Conservation (phyloP, 371 early-diverging fungal genomes). For the Cladochytrium tenue region DNA sequence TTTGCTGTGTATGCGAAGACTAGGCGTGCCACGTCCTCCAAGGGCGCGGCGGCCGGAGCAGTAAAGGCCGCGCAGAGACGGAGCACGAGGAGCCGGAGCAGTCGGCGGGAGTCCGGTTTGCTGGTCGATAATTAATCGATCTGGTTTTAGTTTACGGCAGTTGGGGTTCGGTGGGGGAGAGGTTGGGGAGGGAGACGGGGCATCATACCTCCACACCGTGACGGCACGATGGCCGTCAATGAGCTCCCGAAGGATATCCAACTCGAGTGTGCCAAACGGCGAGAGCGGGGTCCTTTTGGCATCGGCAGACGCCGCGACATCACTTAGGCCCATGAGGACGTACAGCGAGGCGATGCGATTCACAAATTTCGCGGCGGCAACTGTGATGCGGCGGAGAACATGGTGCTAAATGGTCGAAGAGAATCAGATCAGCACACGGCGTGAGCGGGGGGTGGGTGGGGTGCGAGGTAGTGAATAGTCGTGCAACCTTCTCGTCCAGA, state of each 20-base stretch:
- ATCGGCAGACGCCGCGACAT: background rate
- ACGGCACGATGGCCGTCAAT: slow-evolving; percentile 13
- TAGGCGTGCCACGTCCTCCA: slow-evolving; percentile 6
- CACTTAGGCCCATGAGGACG: slow-evolving; percentile 17
- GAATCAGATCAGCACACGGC: too few species aligned
- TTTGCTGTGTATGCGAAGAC: too few species aligned
- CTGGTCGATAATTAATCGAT: slow-evolving; percentile 4
- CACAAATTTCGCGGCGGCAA: background rate
- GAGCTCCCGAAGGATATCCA: background rate
- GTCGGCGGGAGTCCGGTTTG: slow-evolving; percentile 11
- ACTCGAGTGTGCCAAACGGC: background rate
- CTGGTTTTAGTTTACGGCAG: too few species aligned
- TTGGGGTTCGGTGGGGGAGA: too few species aligned
- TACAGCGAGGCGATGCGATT: slow-evolving; percentile 16
- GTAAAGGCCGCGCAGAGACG: background rate
- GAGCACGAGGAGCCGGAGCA: slow-evolving; percentile 16
- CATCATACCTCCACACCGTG: slow-evolving; percentile 27
- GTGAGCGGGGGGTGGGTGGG: too few species aligned
- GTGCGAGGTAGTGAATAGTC: too few species aligned
- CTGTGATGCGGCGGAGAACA: background rate
- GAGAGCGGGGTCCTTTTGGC: background rate
- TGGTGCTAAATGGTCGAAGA: background rate
- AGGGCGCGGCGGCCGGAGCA: background rate
- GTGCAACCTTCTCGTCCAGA: background rate
- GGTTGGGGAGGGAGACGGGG: too few species aligned